Conservation (phyloP, 345 rosid genomes). For the Trapa incisa region DNA sequence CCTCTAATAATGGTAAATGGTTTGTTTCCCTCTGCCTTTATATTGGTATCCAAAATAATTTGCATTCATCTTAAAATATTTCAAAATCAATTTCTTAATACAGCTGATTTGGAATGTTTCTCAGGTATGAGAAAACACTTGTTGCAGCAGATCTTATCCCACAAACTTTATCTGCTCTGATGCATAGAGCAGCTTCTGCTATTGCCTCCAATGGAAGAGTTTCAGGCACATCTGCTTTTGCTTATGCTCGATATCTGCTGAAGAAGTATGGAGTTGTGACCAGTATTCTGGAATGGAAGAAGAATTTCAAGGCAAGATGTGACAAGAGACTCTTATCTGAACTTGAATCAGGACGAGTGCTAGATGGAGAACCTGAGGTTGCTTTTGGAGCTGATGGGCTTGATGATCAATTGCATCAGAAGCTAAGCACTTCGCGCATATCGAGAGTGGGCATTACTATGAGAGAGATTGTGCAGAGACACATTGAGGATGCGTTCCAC, state of each 20-base stretch:
- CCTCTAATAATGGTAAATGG: neutral
- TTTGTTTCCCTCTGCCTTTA: neutral
- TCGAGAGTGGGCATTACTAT: conserved; percentile 72
- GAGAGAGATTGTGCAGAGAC: conserved; percentile 71
- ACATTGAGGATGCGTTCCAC: conserved; percentile 52
- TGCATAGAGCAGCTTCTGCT: conserved; percentile 48
- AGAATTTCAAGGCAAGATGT: conserved; percentile 46
- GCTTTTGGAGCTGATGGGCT: conserved; percentile 68
- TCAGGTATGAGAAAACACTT: conserved; percentile 76
- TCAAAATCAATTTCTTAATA: neutral
- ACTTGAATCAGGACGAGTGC: conserved; percentile 64
- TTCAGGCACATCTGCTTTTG: conserved; percentile 53
- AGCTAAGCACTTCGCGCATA: conserved; percentile 43
- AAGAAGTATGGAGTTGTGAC: conserved; percentile 63
- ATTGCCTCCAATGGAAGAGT: conserved; percentile 57
- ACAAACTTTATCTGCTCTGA: conserved; percentile 60
- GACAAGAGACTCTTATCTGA: conserved; percentile 84
- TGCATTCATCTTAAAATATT: neutral
- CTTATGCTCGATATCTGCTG: conserved; percentile 65
- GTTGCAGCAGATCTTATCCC: conserved; percentile 80
- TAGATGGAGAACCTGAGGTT: conserved; percentile 72
- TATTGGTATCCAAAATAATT: neutral
- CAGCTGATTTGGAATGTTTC: conserved; percentile 12
- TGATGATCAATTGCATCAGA: conserved; percentile 78
- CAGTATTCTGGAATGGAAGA: conserved; percentile 89